These are phyloP conservation scores for Fusarium sp. DNA, from an alignment of 2,329 filamentous ascomycete species.

Conservation along the genomic window DNA sequence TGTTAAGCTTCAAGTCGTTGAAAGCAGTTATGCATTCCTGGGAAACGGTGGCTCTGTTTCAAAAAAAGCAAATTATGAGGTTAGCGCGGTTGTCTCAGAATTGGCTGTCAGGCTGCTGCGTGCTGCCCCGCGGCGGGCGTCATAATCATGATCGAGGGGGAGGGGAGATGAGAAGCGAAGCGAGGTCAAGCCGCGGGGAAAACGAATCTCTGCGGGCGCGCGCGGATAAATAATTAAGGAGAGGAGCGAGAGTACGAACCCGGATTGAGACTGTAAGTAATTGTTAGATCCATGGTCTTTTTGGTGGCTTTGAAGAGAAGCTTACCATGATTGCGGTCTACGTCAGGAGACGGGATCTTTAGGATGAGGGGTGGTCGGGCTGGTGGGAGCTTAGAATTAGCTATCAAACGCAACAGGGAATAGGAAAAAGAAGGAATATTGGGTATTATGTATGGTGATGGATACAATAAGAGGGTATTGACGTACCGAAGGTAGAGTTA, in stretches of 20 bases:
- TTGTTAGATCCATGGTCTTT: conserved; percentile 30
- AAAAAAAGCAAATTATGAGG: conserved; percentile 16
- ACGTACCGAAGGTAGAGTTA: conserved; percentile 35
- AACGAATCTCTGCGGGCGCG: conserved; percentile 23
- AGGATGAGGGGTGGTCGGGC: conserved; percentile 44
- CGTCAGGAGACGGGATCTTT: conserved; percentile 45
- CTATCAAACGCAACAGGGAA: conserved; percentile 24
- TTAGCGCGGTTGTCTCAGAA: conserved; percentile 43
- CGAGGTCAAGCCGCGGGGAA: conserved; percentile 15
- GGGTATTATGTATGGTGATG: background rate
- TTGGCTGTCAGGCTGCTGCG: conserved; percentile 19
- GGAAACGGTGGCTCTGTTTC: conserved; percentile 73
- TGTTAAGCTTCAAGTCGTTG: conserved; percentile 86
- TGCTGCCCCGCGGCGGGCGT: conserved; percentile 42
- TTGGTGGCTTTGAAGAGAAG: conserved; percentile 31
- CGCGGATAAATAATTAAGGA: conserved; percentile 12
- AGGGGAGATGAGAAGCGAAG: conserved; percentile 23
- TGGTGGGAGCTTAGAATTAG: conserved; percentile 45
- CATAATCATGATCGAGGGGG: conserved; percentile 32
- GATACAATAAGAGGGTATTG: background rate
- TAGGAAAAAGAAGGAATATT: background rate
- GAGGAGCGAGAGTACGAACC: conserved; percentile 56
- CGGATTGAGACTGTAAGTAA: conserved; percentile 70
- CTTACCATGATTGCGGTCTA: conserved; percentile 57
- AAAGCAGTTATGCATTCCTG: conserved; percentile 77